Evolutionary conservation across 148 eudicot species (phyloP).

Genomic region (Rhododendron williamsianum): DNA sequence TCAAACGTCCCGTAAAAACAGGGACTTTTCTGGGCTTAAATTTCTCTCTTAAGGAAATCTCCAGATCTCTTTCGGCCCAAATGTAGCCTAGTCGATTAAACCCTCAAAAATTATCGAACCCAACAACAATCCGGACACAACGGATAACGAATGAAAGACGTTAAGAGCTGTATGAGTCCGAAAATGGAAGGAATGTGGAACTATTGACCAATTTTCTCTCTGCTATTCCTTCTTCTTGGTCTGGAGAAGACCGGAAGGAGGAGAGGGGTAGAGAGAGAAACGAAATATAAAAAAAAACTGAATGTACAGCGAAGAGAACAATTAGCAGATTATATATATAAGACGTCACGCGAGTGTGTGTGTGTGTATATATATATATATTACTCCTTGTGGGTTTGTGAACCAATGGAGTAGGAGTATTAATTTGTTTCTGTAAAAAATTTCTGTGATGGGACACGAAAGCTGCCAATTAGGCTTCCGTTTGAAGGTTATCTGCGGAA

Average conservation of each 20-base stretch:
- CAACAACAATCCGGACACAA: neutral
- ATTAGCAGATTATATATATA: neutral
- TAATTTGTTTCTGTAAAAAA: neutral
- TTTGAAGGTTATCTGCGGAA: neutral
- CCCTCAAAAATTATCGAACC: neutral
- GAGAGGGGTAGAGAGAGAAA: neutral
- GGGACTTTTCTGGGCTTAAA: neutral
- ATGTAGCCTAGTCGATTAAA: neutral
- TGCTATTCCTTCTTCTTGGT: neutral
- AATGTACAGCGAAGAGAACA: slow-evolving; percentile 28
- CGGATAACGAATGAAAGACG: neutral
- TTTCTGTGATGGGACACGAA: neutral
- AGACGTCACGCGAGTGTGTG: neutral
- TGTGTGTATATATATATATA: neutral
- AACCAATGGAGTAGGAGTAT: neutral
- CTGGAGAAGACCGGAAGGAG: neutral
- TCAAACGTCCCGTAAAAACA: neutral
- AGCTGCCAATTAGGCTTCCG: slow-evolving; percentile 2
- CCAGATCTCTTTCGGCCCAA: slow-evolving; percentile 6
- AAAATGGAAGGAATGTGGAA: neutral
- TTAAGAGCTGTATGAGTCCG: neutral
- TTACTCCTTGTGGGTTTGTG: neutral
- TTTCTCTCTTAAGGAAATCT: neutral
- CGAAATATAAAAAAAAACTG: neutral
- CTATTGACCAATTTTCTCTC: neutral